Evolutionary conservation across 108 stramenopile species (phyloP), one percentile per base, ranked within the genome.

Genomic region (Skeletonema costatum): DNA sequence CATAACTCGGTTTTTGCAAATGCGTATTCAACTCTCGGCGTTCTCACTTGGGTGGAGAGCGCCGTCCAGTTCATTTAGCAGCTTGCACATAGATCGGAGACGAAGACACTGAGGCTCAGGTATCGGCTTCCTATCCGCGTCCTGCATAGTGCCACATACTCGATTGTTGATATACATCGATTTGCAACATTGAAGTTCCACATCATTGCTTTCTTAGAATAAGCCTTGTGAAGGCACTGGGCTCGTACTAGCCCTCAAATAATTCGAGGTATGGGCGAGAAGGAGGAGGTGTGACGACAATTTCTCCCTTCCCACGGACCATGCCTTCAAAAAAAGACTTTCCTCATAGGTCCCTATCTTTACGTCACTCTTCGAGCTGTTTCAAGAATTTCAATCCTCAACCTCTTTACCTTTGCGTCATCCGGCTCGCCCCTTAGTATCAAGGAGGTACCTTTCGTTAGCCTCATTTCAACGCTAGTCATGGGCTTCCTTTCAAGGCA

Each of bases 401-500:
- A 14, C 0, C 32, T 53, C 42, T 46, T 32, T 7, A 68, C 19
- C 9, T 25, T 51, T 29, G 44, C 33, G 17, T 11, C 36, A 33
- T 70, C 64, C 9, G 39, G 36, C 12, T 60, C 58, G 13, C 66
- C 32, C 25, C 42, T 41, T 19, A 78, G 13, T 7, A 38, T 42
- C 39, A 25, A n/a, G 13, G 32, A 50, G n/a, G 41, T 75, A 41
- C 29, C 25, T n/a, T 68, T 68, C 60, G 17, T n/a, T 3, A 72
- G 50, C 63, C 41, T 30, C n/a, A 25, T 61, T 14, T 73, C 56
- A 14, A 78, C 60, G 31, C 36, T 31, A 36, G 73, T 59, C 72
- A 81, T 74, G 41, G 82, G 85, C 60, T 86, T 86, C 53, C 70
- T 64, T 64, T 86, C 85, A 5, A 81, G 67, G 32, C n/a, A n/a